These are phyloP conservation scores for Leptomonas pyrrhocoris DNA, from an alignment of 208 protist genomes.

Conservation along the genomic window DNA sequence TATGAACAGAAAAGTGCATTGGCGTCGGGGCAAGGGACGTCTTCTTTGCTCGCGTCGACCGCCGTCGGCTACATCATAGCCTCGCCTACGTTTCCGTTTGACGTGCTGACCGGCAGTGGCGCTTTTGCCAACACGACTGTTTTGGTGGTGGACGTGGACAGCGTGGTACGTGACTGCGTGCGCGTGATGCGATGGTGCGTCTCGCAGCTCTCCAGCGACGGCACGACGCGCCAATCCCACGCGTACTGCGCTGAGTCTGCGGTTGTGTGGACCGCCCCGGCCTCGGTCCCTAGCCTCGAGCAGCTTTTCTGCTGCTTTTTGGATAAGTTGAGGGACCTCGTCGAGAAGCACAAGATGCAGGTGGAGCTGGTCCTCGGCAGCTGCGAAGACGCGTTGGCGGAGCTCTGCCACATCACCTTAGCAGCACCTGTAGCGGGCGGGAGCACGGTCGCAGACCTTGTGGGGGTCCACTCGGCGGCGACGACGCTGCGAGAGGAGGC, in stretches of 20 bases:
- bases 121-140: constrained; percentile 9
- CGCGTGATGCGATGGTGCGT: constrained; percentile 10
- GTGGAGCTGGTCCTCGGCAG: constrained; percentile 24
- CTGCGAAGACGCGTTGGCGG: constrained; percentile 7
- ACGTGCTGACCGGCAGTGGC: constrained; percentile 8
- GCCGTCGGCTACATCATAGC: not conserved
- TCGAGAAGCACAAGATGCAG: not conserved
- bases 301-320: constrained; percentile 18
- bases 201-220: not conserved
- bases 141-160: constrained; percentile 19
- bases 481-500: not conserved
- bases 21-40: not conserved
- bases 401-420: not conserved
- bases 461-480: not conserved
- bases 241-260: not conserved
- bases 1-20: not conserved
- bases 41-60: not conserved
- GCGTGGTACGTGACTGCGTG: constrained; percentile 23
- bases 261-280: not conserved
- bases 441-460: not conserved
- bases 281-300: not conserved
- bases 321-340: not conserved
- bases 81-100: constrained; percentile 14
- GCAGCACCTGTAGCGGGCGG: too few relatives aligned
- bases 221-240: too few relatives aligned